Percentiles rank a stretch among this genome's conserved stretches.
These are phyloP conservation scores for Hericium erinaceus DNA, from an alignment of 768 basidiomycete species.

Conservation along the genomic window DNA sequence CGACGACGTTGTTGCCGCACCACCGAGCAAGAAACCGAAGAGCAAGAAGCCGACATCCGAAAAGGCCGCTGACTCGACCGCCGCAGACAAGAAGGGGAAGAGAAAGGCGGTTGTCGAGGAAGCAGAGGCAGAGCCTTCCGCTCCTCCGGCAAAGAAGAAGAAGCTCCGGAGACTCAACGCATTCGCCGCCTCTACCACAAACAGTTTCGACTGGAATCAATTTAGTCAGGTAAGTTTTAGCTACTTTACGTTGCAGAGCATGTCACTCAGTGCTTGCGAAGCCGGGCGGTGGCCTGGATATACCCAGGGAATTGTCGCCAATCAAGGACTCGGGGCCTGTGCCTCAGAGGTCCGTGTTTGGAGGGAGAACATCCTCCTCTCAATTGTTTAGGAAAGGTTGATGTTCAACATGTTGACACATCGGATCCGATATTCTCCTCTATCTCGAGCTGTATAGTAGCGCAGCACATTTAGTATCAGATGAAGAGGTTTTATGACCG, in stretches of 20 bases:
- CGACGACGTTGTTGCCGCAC: not conserved
- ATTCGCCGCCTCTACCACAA: conserved; percentile 4
- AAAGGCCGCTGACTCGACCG: not conserved
- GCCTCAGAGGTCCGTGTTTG: not conserved
- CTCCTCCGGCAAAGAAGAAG: conserved; percentile 10
- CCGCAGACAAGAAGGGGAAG: conserved; percentile 26
- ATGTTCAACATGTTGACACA: not conserved
- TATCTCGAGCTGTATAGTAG: too few species aligned
- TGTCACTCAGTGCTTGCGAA: not conserved
- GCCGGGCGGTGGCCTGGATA: conserved; percentile 10
- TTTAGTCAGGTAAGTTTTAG: conserved; percentile 6
- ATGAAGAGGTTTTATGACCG: too few species aligned
- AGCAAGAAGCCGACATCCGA: conserved; percentile 4
- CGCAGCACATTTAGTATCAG: too few species aligned
- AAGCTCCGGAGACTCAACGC: conserved; percentile 11
- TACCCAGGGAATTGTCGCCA: conserved; percentile 11
- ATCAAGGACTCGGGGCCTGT: conserved; percentile 6
- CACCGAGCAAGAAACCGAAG: conserved; percentile 9
- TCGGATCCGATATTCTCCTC: too few species aligned
- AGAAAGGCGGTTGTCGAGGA: conserved; percentile 24
- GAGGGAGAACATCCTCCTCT: not conserved
- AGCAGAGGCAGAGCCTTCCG: conserved; percentile 6
- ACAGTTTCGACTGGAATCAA: conserved; percentile 11
- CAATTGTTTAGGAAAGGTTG: not conserved
- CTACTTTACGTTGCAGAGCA: too few species aligned